These are phyloP conservation scores for Lentinula sp. DNA, from an alignment of 768 basidiomycete genomes.

Conservation along the genomic window DNA sequence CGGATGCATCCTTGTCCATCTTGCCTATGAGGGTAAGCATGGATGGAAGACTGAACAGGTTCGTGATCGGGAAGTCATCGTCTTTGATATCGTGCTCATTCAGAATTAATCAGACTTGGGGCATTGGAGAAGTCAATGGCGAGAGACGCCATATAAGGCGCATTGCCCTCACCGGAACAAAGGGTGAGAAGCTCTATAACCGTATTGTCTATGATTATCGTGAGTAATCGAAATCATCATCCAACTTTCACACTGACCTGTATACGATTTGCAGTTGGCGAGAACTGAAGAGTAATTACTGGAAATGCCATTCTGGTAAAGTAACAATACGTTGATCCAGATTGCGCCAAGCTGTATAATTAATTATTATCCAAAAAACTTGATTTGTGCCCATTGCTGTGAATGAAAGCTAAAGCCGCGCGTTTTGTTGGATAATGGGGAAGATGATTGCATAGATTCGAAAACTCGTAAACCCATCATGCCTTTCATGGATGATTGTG, in stretches of 20 bases:
- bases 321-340: no score
- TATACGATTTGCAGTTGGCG: background rate
- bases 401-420: no score
- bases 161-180: background rate
- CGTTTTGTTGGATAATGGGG: no score
- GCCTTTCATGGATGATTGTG: no score
- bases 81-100: background rate
- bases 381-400: background rate
- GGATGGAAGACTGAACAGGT: constrained; percentile 32
- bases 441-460: no score
- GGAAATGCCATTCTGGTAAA: background rate
- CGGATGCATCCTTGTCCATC: constrained; percentile 25
- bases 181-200: background rate
- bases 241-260: background rate
- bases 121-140: constrained; percentile 7
- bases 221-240: background rate
- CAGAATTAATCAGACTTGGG: constrained; percentile 8
- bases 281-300: background rate
- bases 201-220: constrained; percentile 11
- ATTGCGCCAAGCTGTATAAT: no score
- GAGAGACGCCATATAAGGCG: constrained; percentile 5
- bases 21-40: constrained; percentile 32
- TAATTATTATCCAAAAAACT: background rate
- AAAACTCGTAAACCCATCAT: no score
- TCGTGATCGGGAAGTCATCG: background rate